phyloP scores from a whole-genome alignment of 768 basidiomycete species.

The Pulveroboletus frians region DNA sequence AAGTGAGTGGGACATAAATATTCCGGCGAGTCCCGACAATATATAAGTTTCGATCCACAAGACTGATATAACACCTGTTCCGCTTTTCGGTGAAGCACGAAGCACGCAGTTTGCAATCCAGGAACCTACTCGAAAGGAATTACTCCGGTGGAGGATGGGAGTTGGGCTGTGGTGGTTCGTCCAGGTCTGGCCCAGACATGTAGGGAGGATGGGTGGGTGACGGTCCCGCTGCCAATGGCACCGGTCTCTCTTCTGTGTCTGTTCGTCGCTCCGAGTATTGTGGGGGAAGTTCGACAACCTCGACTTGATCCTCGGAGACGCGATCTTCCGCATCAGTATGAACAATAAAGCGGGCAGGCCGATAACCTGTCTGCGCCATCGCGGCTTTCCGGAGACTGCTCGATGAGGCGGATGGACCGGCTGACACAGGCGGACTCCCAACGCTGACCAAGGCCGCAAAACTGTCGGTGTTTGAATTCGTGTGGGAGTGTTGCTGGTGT shows the following conservation, averaged over 20 bases:
- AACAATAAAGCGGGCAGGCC: slow-evolving; percentile 50
- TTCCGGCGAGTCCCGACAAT: slow-evolving; percentile 2
- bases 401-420: slow-evolving; percentile 30
- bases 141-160: slow-evolving; percentile 12
- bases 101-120: slow-evolving; percentile 1
- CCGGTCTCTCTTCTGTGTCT: slow-evolving; percentile 9
- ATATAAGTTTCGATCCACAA: not conserved
- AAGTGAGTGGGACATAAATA: slow-evolving; percentile 9
- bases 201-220: slow-evolving; percentile 11
- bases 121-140: not conserved
- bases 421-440: slow-evolving; percentile 23
- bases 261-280: slow-evolving; percentile 55
- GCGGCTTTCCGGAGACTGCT: slow-evolving; percentile 49
- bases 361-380: slow-evolving; percentile 45
- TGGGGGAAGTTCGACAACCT: slow-evolving; percentile 70
- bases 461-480: slow-evolving; percentile 20
- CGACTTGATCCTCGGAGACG: slow-evolving; percentile 40
- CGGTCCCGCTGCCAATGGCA: slow-evolving; percentile 7
- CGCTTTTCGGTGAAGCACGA: not conserved
- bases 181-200: slow-evolving; percentile 6
- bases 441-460: slow-evolving; percentile 17
- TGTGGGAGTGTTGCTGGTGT: slow-evolving; percentile 12
- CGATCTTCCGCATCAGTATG: slow-evolving; percentile 68
- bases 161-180: slow-evolving; percentile 1
- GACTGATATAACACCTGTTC: not conserved